These are phyloP conservation scores for Hanseniaspora occidentalis DNA, from an alignment of 805 yeast species.

Conservation along the genomic window DNA sequence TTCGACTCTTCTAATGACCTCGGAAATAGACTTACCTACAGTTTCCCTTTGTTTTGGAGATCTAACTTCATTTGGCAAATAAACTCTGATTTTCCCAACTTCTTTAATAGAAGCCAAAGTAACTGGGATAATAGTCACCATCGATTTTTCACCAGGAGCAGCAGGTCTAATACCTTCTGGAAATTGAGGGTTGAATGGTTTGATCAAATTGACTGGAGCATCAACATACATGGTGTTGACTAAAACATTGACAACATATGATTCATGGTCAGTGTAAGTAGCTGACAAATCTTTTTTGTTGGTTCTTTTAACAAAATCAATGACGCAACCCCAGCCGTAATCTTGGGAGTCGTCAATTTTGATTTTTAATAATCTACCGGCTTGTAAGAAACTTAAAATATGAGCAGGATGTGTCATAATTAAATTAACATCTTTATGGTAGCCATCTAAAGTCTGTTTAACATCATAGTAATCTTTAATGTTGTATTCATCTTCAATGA, in stretches of 20 bases:
- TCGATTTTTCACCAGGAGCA: constrained; percentile 51
- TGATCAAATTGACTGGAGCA: constrained; percentile 71
- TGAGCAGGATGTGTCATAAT: constrained; percentile 88
- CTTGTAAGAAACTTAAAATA: constrained; percentile 69
- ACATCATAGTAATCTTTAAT: constrained; percentile 77
- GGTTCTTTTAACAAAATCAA: constrained; percentile 58
- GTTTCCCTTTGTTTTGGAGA: constrained; percentile 48
- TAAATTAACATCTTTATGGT: constrained; percentile 64
- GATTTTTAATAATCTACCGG: constrained; percentile 74
- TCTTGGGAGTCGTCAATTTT: constrained; percentile 40
- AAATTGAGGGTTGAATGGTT: constrained; percentile 63
- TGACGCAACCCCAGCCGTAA: constrained; percentile 96
- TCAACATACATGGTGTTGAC: constrained; percentile 68
- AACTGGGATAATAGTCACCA: constrained; percentile 72
- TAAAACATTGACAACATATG: constrained; percentile 77
- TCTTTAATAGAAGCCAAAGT: constrained; percentile 64
- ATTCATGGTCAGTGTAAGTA: constrained; percentile 69
- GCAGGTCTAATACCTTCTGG: constrained; percentile 89
- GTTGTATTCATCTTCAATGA: constrained; percentile 60
- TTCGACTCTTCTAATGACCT: constrained; percentile 72
- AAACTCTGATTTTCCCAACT: constrained; percentile 70
- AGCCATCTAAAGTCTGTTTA: constrained; percentile 54
- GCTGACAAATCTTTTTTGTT: constrained; percentile 47
- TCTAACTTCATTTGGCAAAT: constrained; percentile 64
- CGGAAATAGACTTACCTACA: constrained; percentile 59